Base-by-base conservation (phyloP, 129 eudicot genomes). In the Cynara cardunculus region DNA sequence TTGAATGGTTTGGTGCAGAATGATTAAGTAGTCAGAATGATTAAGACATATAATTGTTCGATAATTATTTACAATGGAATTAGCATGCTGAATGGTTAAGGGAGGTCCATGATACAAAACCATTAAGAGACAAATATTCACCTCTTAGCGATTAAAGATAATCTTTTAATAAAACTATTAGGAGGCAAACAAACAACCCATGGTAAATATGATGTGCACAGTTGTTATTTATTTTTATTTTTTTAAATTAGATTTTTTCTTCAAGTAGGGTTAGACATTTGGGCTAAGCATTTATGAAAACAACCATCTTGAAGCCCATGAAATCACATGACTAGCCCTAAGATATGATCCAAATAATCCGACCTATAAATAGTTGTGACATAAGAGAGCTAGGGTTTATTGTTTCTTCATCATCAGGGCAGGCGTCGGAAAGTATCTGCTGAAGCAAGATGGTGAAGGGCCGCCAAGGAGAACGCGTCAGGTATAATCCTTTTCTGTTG, bases 401-500 rank as follows among this genome's bases (percentile, higher is more conserved):
- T 39, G 26, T 21, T 19, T 80, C 83, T 71, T 65, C 86, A 16
- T 65, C 86, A 16, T 74, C 81, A 49, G 22, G 27, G 27, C 79
- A 61, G 80, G 35, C 84, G 25, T 70, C 85, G 30, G 78, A 35
- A 69, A 24, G 81, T 27, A 56, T 59, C 78, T 39, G 64, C 82
- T 76, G 25, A 79, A 75, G 11, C 85, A 74, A 87, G 82, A 94
- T 92, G 98, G 98, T 90, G 88, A 94, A 94, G 76, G 98, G 90
- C 25, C 88, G 97, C 35, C 97, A 94, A 86, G 98, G 98, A 44
- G 98, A 94, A 81, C 92, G 98, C 34, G 91, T 90, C 87, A 94
- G 97, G 97, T 89, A 41, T 10, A 39, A 19, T 25, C 8, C 74
- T 56, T 56, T 69, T 28, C 49, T 8, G 1, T 19, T n/a, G 4